Evolutionary conservation across 331 rosid genomes (phyloP).

Genomic region (Quercus tomentella): DNA sequence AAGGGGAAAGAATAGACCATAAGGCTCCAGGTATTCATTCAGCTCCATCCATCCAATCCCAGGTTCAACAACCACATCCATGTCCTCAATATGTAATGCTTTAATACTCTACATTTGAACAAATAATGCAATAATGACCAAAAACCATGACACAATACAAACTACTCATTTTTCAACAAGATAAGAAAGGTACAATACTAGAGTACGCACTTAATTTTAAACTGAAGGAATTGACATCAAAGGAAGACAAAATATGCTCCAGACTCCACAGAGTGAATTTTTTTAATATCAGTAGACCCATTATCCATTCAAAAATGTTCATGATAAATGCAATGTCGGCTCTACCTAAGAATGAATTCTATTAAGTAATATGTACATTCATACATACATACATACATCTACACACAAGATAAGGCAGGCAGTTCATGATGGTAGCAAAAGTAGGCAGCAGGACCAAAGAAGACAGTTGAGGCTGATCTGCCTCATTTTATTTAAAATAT

Average conservation of each 20-base stretch:
- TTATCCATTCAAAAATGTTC: background rate
- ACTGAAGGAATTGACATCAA: background rate
- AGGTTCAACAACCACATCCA: slow-evolving; percentile 97
- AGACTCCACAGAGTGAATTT: background rate
- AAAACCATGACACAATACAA: background rate
- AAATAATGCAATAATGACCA: slow-evolving; percentile 5
- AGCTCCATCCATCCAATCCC: slow-evolving; percentile 99
- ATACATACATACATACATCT: background rate
- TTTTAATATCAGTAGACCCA: too few relatives aligned
- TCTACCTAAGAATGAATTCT: background rate
- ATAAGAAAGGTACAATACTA: background rate
- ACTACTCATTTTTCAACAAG: background rate
- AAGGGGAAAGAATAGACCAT: slow-evolving; percentile 96
- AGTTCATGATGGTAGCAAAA: background rate
- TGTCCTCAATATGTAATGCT: slow-evolving; percentile 82
- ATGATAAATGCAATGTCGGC: background rate
- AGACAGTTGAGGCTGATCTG: background rate
- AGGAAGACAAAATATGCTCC: background rate
- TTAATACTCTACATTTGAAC: slow-evolving; percentile 55
- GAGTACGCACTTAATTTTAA: background rate
- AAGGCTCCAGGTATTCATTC: slow-evolving; percentile 88
- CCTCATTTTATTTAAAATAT: background rate
- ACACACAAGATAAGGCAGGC: background rate
- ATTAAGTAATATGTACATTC: background rate
- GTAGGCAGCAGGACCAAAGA: background rate